Evolutionary conservation across 2,329 filamentous ascomycete genomes (phyloP).

Genomic region (Waltergamsia citrina): DNA sequence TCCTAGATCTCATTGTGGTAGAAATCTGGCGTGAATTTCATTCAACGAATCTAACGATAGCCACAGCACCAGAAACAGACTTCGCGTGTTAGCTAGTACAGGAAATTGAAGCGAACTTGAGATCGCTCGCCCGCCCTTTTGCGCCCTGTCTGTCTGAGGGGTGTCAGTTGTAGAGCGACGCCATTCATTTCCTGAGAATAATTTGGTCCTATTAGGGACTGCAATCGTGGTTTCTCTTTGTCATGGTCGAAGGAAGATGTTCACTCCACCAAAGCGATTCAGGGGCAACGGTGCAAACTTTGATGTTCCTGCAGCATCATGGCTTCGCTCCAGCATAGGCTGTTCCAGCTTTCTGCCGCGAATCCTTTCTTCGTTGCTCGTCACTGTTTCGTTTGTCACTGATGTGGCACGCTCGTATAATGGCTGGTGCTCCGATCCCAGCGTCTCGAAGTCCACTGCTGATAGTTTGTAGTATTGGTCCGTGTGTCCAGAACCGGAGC

Average conservation of each 20-base stretch:
- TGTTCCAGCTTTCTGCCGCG: not conserved
- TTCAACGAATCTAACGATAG: too few species aligned
- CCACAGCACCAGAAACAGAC: too few species aligned
- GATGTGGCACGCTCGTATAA: not conserved
- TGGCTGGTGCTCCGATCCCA: not conserved
- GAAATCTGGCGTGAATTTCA: too few species aligned
- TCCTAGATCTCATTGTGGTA: too few species aligned
- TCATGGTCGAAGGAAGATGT: not conserved
- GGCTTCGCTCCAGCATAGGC: not conserved
- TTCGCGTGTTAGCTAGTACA: too few species aligned
- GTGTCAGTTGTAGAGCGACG: too few species aligned
- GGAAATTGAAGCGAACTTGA: too few species aligned
- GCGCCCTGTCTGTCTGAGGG: too few species aligned
- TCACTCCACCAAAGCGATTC: not conserved
- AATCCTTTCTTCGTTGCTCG: not conserved
- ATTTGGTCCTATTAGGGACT: too few species aligned
- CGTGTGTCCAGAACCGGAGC: not conserved
- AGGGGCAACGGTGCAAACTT: not conserved
- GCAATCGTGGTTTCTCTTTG: too few species aligned
- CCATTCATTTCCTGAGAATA: too few species aligned
- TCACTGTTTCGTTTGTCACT: not conserved
- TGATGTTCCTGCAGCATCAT: not conserved
- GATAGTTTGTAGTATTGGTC: not conserved
- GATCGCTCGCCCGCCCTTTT: too few species aligned
- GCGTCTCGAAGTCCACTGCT: not conserved